Percentiles rank a stretch among this genome's conserved stretches.
Conservation (phyloP, 2,329 filamentous ascomycete genomes). For the Colletotrichum sp. region DNA sequence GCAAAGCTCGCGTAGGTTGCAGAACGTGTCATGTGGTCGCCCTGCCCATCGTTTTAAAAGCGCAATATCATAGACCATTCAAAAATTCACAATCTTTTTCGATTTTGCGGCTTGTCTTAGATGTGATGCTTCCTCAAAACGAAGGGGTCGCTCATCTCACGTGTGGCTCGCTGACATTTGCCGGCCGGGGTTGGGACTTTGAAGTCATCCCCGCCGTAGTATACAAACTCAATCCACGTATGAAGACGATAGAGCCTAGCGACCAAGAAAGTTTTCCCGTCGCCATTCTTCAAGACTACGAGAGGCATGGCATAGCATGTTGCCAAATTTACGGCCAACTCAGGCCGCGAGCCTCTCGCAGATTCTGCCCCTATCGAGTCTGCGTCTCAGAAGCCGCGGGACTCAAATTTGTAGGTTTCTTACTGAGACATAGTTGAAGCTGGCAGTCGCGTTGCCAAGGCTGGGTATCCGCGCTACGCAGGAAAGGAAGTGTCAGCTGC, state of each 20-base stretch:
- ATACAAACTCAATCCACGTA: not conserved
- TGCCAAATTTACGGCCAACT: not conserved
- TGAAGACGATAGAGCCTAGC: not conserved
- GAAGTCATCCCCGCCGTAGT: not conserved
- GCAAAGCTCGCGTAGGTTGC: not conserved
- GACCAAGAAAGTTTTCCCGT: too few species aligned
- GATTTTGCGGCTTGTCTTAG: too few species aligned
- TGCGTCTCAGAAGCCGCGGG: too few species aligned
- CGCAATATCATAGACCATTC: fast-evolving
- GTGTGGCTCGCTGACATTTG: not conserved
- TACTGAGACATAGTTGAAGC: too few species aligned
- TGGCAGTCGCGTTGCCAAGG: too few species aligned
- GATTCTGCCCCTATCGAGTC: not conserved
- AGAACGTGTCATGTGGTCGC: not conserved
- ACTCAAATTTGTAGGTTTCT: too few species aligned
- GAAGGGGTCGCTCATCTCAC: not conserved
- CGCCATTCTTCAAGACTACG: not conserved
- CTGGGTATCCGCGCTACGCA: not conserved
- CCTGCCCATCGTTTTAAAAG: not conserved
- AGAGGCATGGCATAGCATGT: not conserved
- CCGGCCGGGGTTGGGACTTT: not conserved
- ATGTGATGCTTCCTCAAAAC: too few species aligned
- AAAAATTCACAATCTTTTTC: too few species aligned
- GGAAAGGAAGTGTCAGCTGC: not conserved
- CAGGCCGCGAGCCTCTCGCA: not conserved